Evolutionary conservation across 2,329 filamentous ascomycete species (phyloP), one percentile per base, ranked within the genome.

Genomic region (Aspergillus brasiliensis): DNA sequence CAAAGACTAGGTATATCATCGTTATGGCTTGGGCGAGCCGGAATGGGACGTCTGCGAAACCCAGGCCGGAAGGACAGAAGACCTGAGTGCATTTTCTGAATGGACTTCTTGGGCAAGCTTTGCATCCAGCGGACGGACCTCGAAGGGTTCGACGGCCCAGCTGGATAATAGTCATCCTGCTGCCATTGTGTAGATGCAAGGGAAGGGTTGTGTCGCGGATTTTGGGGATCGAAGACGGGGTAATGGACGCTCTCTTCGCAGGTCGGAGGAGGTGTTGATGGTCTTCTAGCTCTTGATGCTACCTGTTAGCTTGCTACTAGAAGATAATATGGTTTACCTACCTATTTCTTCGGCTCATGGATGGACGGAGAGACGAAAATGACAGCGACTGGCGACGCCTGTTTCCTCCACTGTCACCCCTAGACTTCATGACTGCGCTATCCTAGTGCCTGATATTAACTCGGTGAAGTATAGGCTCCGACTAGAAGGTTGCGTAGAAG

Each of bases 201-300:
- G 8, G 67, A 47, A 44, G 75, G 69, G 25, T 75, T 76, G 51
- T 77, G 75, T 27, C 71, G 66, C 59, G 74, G 73, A 51, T 77
- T 68, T n/a, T 58, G 62, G 28, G 74, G 72, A 51, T 76, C 67
- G 55, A 71, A 77, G 13, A 77, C 37, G 2, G 75, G 73, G 59
- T 77, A 77, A 59, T 76, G 70, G 8, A 58, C 56, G 31, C 62
- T 71, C 62, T 77, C 75, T 48, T 72, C 62, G 51, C 72, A 77
- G 3, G 67, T 66, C 40, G 67, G 68, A 25, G 62, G 44, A 44
- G 54, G 57, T 27, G 55, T 48, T 21, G 63, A 23, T 44, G 53
- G 25, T 46, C 62, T 52, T 25, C 54, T 38, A 56, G 59, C 57
- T 19, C 64, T 68, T 21, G 19, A 7, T 51, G 5, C 19, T 28